phyloP scores from a whole-genome alignment of 768 basidiomycete genomes.

The Dictyophora rubrovolvata region DNA sequence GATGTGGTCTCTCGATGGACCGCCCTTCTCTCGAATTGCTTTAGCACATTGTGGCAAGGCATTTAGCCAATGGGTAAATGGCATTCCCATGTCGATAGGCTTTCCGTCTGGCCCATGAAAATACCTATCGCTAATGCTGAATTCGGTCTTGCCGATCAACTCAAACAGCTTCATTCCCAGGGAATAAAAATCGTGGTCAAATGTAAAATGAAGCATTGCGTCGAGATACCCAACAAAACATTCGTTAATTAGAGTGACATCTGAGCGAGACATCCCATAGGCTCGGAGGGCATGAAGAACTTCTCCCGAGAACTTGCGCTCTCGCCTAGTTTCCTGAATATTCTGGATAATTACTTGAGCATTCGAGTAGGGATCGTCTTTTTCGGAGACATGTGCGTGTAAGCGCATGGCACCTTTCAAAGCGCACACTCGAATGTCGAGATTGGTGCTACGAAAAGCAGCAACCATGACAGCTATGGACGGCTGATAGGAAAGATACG shows the following conservation, averaged over 20 bases:
- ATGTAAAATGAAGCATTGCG: constrained; percentile 41
- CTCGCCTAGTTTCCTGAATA: constrained; percentile 29
- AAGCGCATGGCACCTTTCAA: constrained; percentile 47
- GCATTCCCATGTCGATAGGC: constrained; percentile 38
- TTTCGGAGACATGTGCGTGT: constrained; percentile 14
- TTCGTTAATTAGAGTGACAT: constrained; percentile 28
- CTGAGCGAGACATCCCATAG: constrained; percentile 40
- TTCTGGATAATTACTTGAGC: constrained; percentile 36
- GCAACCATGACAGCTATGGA: constrained; percentile 43
- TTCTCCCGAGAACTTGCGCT: constrained; percentile 27
- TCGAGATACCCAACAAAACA: constrained; percentile 35
- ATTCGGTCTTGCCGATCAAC: constrained; percentile 49
- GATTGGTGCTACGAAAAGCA: constrained; percentile 43
- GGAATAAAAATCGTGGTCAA: constrained; percentile 38
- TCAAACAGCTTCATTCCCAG: constrained; percentile 41
- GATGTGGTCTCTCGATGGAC: constrained; percentile 32
- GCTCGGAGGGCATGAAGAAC: constrained; percentile 29
- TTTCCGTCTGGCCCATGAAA: constrained; percentile 32
- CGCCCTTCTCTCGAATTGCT: constrained; percentile 37
- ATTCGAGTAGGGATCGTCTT: constrained; percentile 25
- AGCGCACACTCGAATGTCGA: constrained; percentile 39
- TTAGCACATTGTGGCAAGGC: constrained; percentile 51
- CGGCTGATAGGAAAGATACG: constrained; percentile 33
- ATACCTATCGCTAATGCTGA: constrained; percentile 46
- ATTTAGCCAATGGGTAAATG: constrained; percentile 51